Evolutionary conservation across 106 monocot genomes (phyloP).

Genomic region (Chionographis japonica): DNA sequence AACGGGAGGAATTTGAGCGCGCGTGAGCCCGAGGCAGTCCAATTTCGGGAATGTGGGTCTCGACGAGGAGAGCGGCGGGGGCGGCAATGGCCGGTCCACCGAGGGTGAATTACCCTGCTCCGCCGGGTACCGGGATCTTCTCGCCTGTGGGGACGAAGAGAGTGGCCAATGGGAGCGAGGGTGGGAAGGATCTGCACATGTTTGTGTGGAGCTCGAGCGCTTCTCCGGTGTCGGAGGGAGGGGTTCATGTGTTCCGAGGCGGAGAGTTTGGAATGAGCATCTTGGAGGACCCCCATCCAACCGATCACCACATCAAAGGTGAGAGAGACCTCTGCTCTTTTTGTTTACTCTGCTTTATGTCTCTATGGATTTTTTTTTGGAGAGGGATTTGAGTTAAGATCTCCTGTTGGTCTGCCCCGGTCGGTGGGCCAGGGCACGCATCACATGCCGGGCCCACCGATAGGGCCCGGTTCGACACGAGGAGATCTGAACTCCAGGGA

Average conservation of each 20-base stretch:
- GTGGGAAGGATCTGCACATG: conserved; percentile 34
- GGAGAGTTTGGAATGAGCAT: conserved; percentile 1
- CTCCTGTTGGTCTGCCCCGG: too few species aligned
- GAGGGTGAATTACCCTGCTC: not conserved
- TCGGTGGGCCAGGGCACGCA: too few species aligned
- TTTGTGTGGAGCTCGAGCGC: conserved; percentile 41
- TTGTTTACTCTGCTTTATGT: not conserved
- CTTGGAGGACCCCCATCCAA: conserved; percentile 7
- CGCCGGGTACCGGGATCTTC: not conserved
- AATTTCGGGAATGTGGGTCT: conserved; percentile 1
- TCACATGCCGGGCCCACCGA: too few species aligned
- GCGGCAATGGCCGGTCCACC: not conserved
- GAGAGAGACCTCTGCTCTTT: not conserved
- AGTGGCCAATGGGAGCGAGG: conserved; percentile 11
- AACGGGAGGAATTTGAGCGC: not conserved
- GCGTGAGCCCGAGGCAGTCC: conserved; percentile 10
- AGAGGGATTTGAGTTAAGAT: too few species aligned
- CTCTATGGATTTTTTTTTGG: too few species aligned
- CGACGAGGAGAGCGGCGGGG: conserved; percentile 20
- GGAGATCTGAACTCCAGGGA: too few species aligned
- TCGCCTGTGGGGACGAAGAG: conserved; percentile 9
- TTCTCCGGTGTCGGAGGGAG: conserved; percentile 31
- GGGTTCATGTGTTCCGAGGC: conserved; percentile 10
- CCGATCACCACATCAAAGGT: conserved; percentile 21
- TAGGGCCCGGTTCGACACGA: too few species aligned